These are phyloP conservation scores for Cyclanthera cordifolia DNA, from an alignment of 306 rosid species.

Conservation along the genomic window DNA sequence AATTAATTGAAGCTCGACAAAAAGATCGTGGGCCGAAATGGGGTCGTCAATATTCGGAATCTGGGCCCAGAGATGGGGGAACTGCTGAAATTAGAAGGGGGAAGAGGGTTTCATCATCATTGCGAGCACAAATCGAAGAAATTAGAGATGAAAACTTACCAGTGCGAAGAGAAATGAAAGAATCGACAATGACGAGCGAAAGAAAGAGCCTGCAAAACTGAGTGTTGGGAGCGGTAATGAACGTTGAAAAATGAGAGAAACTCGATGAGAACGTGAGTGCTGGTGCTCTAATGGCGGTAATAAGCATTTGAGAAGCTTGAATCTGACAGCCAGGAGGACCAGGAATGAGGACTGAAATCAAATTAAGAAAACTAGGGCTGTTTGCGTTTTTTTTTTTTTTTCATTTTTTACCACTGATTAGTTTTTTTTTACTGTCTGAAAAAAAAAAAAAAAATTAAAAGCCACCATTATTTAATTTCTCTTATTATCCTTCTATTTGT, in stretches of 20 bases:
- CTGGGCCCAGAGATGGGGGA: neutral
- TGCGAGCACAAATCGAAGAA: neutral
- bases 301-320: slow-evolving; percentile 1
- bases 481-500: no score
- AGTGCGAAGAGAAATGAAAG: slow-evolving; percentile 1
- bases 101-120: neutral
- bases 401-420: no score
- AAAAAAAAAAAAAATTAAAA: no score
- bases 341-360: neutral
- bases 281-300: slow-evolving; percentile 9
- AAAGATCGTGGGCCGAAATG: neutral
- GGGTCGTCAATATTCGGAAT: neutral
- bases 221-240: no score
- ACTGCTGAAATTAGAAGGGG: neutral
- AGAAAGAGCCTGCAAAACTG: neutral
- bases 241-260: neutral
- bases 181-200: neutral
- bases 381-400: no score
- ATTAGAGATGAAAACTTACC: neutral
- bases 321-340: neutral
- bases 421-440: no score
- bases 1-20: neutral
- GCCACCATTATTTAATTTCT: no score
- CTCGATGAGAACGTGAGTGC: neutral
- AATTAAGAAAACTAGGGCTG: neutral